phyloP scores from a whole-genome alignment of 2,329 filamentous ascomycete genomes.

The Trichophaea hybrida region DNA sequence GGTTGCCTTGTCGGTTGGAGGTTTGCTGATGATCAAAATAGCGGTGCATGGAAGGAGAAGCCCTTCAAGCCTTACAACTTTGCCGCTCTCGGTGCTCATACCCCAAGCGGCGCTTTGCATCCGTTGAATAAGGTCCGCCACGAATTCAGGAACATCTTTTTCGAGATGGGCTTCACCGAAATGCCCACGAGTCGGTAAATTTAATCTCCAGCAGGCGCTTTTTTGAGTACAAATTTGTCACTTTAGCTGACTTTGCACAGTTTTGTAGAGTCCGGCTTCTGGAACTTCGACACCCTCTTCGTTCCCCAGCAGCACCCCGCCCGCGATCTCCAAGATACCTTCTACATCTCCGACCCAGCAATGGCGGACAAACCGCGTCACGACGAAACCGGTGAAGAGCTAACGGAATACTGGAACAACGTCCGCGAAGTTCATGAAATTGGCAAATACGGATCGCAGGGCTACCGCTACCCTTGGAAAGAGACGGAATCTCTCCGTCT shows the following conservation, averaged over 20 bases:
- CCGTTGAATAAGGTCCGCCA: conserved; percentile 82
- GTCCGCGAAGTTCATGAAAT: conserved; percentile 75
- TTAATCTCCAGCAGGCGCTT: not conserved
- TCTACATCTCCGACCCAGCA: conserved; percentile 88
- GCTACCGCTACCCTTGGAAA: conserved; percentile 90
- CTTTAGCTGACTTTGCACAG: conserved; percentile 27
- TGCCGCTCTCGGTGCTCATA: conserved; percentile 47
- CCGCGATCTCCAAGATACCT: conserved; percentile 93
- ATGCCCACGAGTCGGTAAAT: conserved; percentile 73
- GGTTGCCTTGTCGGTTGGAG: not conserved
- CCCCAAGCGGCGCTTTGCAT: conserved; percentile 38
- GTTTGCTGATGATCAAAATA: conserved; percentile 26
- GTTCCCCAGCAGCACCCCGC: conserved; percentile 96
- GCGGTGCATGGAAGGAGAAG: conserved; percentile 80
- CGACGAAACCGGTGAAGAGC: conserved; percentile 41
- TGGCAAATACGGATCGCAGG: conserved; percentile 86
- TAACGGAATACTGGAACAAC: conserved; percentile 77
- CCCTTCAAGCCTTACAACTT: conserved; percentile 77
- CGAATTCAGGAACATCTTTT: conserved; percentile 96
- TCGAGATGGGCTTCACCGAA: conserved; percentile 96
- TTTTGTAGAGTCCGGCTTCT: conserved; percentile 94
- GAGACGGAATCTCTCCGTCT: conserved; percentile 73
- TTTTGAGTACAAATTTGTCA: not conserved
- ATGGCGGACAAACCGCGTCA: conserved; percentile 54
- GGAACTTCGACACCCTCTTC: conserved; percentile 96